A percentile compares a stretch with the other conserved stretches of the same genome.
phyloP scores from a whole-genome alignment of 2,329 filamentous ascomycete genomes.

The Esteya vermicola region DNA sequence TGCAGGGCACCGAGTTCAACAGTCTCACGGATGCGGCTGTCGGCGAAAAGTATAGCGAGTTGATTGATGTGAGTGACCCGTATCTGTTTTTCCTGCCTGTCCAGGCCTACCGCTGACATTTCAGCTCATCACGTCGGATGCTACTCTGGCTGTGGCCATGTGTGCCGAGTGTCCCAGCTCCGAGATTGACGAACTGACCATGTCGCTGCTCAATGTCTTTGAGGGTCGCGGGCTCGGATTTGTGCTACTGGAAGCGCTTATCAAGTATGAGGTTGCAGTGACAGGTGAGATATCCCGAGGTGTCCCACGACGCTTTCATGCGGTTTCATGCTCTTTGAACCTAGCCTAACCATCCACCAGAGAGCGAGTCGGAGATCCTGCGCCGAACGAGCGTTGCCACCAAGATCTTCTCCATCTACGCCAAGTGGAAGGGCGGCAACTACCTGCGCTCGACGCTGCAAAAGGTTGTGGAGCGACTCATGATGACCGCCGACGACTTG shows the following conservation, averaged over 20 bases:
- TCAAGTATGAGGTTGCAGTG: conserved; percentile 55
- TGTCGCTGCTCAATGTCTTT: conserved; percentile 55
- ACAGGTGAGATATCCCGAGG: conserved; percentile 42
- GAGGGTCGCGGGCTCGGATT: conserved; percentile 51
- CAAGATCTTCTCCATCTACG: conserved; percentile 57
- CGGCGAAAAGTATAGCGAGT: conserved; percentile 53
- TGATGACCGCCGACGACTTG: conserved; percentile 51
- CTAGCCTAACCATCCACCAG: too few relatives aligned
- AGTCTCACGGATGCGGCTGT: conserved; percentile 53
- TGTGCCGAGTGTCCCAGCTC: conserved; percentile 51
- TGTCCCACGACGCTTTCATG: neutral
- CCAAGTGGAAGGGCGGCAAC: conserved; percentile 53
- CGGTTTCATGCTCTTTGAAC: too few relatives aligned
- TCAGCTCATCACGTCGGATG: conserved; percentile 47
- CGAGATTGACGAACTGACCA: conserved; percentile 55
- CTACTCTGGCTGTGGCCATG: conserved; percentile 48
- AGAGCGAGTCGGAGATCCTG: conserved; percentile 54
- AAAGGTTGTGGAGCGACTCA: conserved; percentile 51
- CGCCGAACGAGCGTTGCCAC: conserved; percentile 58
- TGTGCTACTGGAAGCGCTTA: conserved; percentile 48
- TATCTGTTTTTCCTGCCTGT: neutral
- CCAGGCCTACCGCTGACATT: neutral
- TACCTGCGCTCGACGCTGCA: conserved; percentile 52
- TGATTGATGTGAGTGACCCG: conserved; percentile 35
- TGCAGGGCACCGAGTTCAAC: conserved; percentile 59